These are phyloP conservation scores for Maudiozyma bulderi DNA, from an alignment of 805 yeast species.

Conservation along the genomic window DNA sequence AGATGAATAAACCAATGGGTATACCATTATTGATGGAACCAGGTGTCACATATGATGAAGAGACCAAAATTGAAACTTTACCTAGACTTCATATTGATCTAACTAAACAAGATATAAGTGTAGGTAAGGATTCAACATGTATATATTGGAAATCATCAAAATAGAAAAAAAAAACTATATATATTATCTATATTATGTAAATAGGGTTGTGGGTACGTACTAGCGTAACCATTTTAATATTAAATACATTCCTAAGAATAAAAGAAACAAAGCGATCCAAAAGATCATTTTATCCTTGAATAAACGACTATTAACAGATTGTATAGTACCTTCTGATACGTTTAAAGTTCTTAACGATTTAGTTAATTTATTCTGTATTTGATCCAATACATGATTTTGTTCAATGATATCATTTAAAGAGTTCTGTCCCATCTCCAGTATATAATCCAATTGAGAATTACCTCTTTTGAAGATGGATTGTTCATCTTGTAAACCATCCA, in stretches of 20 bases:
- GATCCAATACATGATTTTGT: constrained; percentile 63
- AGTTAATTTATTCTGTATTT: constrained; percentile 52
- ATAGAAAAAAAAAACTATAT: not conserved
- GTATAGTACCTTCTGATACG: constrained; percentile 74
- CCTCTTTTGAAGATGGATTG: constrained; percentile 54
- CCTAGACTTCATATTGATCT: constrained; percentile 26
- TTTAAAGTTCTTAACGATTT: constrained; percentile 73
- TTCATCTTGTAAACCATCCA: constrained; percentile 65
- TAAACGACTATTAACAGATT: constrained; percentile 70
- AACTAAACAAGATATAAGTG: constrained; percentile 47
- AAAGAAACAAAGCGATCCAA: constrained; percentile 57
- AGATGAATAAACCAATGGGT: constrained; percentile 33
- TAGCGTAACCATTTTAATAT: constrained; percentile 57
- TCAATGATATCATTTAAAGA: constrained; percentile 80
- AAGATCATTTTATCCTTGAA: constrained; percentile 81
- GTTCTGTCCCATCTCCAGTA: constrained; percentile 78
- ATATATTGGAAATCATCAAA: constrained; percentile 41
- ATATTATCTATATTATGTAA: not conserved
- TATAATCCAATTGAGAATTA: constrained; percentile 76
- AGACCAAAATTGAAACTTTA: not conserved
- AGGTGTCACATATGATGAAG: constrained; percentile 8
- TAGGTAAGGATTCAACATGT: constrained; percentile 56
- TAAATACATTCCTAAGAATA: constrained; percentile 56
- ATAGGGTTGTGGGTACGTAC: not conserved
- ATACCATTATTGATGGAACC: constrained; percentile 47